Evolutionary conservation across 148 eudicot species (phyloP).

Genomic region (Rhododendron simsii): DNA sequence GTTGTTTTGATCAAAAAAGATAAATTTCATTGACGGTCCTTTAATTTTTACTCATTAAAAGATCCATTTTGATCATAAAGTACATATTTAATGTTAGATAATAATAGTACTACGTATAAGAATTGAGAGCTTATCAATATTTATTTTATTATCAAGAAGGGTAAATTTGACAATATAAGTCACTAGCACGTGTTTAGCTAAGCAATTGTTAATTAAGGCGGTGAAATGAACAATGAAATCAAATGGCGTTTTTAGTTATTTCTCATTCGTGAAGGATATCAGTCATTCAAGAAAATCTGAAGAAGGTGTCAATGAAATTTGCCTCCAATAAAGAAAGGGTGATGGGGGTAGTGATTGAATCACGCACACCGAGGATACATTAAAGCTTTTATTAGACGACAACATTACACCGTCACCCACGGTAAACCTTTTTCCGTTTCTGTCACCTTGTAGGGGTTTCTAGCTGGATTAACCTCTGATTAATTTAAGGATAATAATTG

Average conservation of each 20-base stretch:
- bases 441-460: background rate
- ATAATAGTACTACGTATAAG: background rate
- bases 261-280: background rate
- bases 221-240: no score
- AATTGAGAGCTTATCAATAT: background rate
- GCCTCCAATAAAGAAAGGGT: background rate
- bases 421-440: background rate
- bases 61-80: background rate
- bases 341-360: background rate
- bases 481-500: background rate
- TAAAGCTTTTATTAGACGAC: background rate
- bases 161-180: no score
- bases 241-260: no score
- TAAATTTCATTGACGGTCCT: no score
- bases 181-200: background rate
- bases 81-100: no score
- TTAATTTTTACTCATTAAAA: no score
- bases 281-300: no score
- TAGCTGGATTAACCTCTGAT: background rate
- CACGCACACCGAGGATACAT: background rate
- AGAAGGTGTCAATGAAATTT: background rate
- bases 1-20: no score
- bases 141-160: no score
- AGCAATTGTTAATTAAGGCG: no score
- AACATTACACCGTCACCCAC: background rate